These are phyloP conservation scores for Hypoxylon intermedium DNA, from an alignment of 495 filamentous ascomycete species.

Conservation along the genomic window DNA sequence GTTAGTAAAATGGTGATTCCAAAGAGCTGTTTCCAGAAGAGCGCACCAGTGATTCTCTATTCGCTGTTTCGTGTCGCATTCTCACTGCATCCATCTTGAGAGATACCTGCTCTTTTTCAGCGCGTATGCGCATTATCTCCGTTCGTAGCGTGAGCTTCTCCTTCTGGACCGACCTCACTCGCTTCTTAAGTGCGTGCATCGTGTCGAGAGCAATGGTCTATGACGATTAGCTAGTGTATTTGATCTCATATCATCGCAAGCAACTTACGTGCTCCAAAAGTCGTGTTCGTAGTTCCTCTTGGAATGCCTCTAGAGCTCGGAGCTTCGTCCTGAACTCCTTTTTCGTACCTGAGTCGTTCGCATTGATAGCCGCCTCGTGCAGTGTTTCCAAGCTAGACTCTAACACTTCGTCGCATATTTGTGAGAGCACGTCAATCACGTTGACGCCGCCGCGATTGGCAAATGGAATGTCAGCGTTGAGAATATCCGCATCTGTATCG, in stretches of 20 bases:
- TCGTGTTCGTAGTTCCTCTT: constrained; percentile 68
- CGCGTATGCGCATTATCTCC: constrained; percentile 67
- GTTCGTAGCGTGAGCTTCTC: constrained; percentile 69
- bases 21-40: not conserved
- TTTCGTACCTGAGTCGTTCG: constrained; percentile 49
- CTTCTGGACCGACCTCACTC: constrained; percentile 68
- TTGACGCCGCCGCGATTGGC: constrained; percentile 70
- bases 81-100: constrained; percentile 74
- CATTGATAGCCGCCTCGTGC: constrained; percentile 46
- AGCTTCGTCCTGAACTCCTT: constrained; percentile 67
- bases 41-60: constrained; percentile 54
- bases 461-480: constrained; percentile 56
- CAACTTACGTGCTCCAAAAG: constrained; percentile 64
- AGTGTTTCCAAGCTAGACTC: constrained; percentile 58
- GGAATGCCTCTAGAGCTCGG: constrained; percentile 71
- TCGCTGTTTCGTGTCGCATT: constrained; percentile 62
- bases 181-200: constrained; percentile 66
- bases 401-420: constrained; percentile 73
- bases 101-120: constrained; percentile 69
- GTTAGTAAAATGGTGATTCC: constrained; percentile 22
- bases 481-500: constrained; percentile 51
- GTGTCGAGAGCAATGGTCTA: constrained; percentile 69
- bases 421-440: constrained; percentile 70
- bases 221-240: constrained; percentile 13
- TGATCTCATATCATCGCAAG: constrained; percentile 1